Conservation (phyloP, 495 filamentous ascomycete species). For the Penicillium waksmanii region DNA sequence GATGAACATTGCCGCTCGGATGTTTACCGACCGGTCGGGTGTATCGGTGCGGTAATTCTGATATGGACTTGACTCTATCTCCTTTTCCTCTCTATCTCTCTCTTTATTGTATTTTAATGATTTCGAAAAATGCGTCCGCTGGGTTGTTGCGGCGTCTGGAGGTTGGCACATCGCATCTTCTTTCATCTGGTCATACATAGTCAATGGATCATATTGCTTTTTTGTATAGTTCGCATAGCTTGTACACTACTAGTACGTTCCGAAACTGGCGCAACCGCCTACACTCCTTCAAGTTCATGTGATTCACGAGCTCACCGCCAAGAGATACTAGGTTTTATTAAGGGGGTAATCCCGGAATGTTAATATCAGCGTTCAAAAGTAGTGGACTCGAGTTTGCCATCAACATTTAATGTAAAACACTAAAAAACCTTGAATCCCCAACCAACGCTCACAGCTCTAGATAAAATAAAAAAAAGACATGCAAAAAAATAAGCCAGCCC, state of each 20-base stretch:
- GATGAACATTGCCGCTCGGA: constrained; percentile 97
- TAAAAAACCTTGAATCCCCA: too few relatives aligned
- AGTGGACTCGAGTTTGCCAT: too few relatives aligned
- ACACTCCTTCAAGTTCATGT: too few relatives aligned
- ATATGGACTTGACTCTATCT: constrained; percentile 7
- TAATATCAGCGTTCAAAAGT: too few relatives aligned
- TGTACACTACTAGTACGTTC: neutral
- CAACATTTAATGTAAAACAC: too few relatives aligned
- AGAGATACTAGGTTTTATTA: too few relatives aligned
- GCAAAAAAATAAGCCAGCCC: too few relatives aligned
- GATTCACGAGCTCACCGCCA: too few relatives aligned
- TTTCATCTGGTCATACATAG: constrained; percentile 33
- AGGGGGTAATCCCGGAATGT: too few relatives aligned
- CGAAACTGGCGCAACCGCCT: too few relatives aligned
- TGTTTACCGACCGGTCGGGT: constrained; percentile 79
- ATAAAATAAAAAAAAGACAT: too few relatives aligned
- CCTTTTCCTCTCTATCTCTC: constrained; percentile 9
- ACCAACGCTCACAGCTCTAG: too few relatives aligned
- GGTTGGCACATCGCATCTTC: constrained; percentile 28
- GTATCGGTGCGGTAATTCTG: constrained; percentile 44
- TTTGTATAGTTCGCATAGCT: neutral
- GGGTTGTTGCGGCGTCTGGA: constrained; percentile 34
- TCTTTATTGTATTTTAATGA: constrained; percentile 34
- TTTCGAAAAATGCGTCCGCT: constrained; percentile 32
- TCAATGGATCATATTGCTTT: constrained; percentile 11